phyloP scores from a whole-genome alignment of 2,329 filamentous ascomycete species.

The Colletotrichum musae region DNA sequence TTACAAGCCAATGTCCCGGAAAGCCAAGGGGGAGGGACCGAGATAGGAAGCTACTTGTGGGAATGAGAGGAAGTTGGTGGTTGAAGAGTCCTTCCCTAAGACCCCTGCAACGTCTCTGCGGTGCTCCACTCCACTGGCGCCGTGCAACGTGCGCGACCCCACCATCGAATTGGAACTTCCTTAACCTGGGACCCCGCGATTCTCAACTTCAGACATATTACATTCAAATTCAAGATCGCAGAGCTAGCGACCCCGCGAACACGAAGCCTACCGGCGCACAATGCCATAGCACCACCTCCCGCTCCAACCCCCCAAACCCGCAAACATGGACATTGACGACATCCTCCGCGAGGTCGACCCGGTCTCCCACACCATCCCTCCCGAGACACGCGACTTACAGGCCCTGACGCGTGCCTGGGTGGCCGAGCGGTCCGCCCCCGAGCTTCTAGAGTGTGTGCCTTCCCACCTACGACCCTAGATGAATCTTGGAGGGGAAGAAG shows the following conservation, averaged over 20 bases:
- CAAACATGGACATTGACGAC: constrained; percentile 82
- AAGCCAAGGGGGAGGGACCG: neutral
- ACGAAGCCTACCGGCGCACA: neutral
- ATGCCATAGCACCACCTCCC: constrained; percentile 27
- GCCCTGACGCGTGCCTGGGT: constrained; percentile 93
- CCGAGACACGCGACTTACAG: constrained; percentile 83
- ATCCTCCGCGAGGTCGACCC: constrained; percentile 83
- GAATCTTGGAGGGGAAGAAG: too few relatives aligned
- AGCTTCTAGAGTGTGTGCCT: constrained; percentile 81
- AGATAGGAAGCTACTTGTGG: neutral
- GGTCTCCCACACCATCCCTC: constrained; percentile 65
- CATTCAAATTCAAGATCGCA: neutral
- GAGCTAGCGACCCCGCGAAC: neutral
- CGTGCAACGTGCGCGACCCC: constrained; percentile 21
- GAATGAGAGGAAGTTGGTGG: neutral
- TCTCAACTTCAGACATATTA: constrained; percentile 1
- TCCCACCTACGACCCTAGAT: neutral
- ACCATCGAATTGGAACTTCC: constrained; percentile 23
- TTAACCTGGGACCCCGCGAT: constrained; percentile 17
- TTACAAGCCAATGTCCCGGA: too few relatives aligned
- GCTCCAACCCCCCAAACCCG: neutral
- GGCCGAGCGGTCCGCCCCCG: constrained; percentile 89
- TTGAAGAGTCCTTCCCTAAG: neutral
- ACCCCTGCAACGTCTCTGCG: neutral
- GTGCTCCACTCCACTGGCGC: constrained; percentile 23